phyloP scores from a whole-genome alignment of 495 filamentous ascomycete genomes.

The Penicillium paxilli region DNA sequence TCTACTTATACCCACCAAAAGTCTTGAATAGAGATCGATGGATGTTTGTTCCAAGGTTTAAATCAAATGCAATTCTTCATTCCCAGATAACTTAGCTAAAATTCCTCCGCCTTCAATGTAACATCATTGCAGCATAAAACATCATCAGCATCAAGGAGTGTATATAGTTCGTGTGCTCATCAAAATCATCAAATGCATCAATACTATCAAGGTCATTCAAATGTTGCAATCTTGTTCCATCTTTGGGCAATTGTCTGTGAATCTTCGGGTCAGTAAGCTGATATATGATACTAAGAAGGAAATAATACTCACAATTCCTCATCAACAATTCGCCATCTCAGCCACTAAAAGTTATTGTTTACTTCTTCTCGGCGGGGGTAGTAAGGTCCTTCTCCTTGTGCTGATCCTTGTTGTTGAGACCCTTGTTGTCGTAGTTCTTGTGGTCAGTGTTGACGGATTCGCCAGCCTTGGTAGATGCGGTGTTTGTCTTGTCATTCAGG shows the following conservation, averaged over 20 bases:
- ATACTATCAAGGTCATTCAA: conserved; percentile 4
- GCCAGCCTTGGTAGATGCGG: neutral
- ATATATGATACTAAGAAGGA: neutral
- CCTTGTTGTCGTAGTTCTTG: conserved; percentile 2
- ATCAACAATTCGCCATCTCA: neutral
- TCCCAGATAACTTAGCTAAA: conserved; percentile 3
- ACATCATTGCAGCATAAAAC: neutral
- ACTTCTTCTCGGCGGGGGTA: neutral
- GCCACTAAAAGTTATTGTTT: neutral
- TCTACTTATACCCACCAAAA: conserved; percentile 20
- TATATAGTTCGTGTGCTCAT: conserved; percentile 29
- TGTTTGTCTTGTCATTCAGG: neutral
- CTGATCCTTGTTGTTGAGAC: conserved; percentile 1
- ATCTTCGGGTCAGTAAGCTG: no score
- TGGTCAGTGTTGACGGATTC: neutral
- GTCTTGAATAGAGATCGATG: neutral
- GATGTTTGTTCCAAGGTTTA: neutral
- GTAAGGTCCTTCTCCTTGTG: conserved; percentile 1
- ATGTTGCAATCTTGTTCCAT: neutral
- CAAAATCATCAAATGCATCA: conserved; percentile 14
- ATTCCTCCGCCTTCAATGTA: neutral
- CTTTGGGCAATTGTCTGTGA: no score
- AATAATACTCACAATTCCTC: neutral
- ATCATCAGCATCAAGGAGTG: conserved; percentile 21
- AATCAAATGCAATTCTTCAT: conserved; percentile 13